Conservation (phyloP, 768 basidiomycete genomes). For the Mycena vulgaris region DNA sequence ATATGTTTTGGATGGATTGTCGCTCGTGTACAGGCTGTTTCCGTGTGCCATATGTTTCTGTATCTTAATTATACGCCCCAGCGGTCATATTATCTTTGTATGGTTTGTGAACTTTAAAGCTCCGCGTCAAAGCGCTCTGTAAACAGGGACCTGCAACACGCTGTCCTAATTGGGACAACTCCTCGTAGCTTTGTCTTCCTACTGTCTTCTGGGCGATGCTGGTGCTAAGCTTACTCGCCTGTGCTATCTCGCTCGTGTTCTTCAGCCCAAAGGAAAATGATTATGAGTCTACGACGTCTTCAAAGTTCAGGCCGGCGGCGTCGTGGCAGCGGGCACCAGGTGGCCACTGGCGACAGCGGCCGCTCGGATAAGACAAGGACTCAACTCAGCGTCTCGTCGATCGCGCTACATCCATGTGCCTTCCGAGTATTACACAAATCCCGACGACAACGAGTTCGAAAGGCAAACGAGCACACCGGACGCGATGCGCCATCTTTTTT, state of each 20-base stretch:
- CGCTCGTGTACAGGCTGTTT: not conserved
- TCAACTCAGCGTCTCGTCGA: no score
- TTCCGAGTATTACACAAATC: no score
- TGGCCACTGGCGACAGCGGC: no score
- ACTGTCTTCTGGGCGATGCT: not conserved
- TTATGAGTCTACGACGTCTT: no score
- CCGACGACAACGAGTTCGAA: no score
- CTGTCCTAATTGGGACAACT: constrained; percentile 26
- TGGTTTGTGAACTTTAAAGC: not conserved
- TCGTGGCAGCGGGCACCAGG: no score
- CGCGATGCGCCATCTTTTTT: constrained; percentile 21
- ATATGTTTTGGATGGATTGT: not conserved
- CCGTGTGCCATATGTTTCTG: not conserved
- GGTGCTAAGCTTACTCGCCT: not conserved
- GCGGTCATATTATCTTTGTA: not conserved
- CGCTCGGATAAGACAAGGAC: no score
- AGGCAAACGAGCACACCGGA: not conserved
- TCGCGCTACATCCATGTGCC: no score
- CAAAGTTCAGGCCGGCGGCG: no score
- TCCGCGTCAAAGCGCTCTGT: not conserved
- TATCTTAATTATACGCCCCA: constrained; percentile 27
- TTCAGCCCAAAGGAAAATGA: no score
- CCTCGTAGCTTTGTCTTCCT: constrained; percentile 8
- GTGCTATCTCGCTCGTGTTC: not conserved
- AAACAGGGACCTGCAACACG: constrained; percentile 28